Conservation (phyloP, 208 protist species). For the Leishmania lainsoni region DNA sequence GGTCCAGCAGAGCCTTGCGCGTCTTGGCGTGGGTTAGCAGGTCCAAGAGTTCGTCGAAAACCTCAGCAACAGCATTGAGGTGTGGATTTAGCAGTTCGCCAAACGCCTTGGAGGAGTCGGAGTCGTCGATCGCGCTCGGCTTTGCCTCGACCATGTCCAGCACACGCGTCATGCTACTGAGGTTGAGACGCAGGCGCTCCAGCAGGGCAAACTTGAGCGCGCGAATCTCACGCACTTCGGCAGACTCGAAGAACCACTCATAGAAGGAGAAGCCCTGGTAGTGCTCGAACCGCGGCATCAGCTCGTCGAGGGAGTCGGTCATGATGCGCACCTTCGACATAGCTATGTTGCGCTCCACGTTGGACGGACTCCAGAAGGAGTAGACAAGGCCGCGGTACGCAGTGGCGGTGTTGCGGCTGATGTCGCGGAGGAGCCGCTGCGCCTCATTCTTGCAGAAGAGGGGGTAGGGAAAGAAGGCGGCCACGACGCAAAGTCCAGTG, state of each 20-base stretch:
- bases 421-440: slow-evolving; percentile 47
- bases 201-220: slow-evolving; percentile 66
- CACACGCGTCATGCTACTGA: slow-evolving; percentile 80
- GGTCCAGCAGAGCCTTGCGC: slow-evolving; percentile 37
- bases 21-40: slow-evolving; percentile 55
- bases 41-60: slow-evolving; percentile 71
- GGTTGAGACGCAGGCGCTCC: slow-evolving; percentile 70
- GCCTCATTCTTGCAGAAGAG: slow-evolving; percentile 75
- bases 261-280: slow-evolving; percentile 76
- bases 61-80: slow-evolving; percentile 52
- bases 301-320: slow-evolving; percentile 64
- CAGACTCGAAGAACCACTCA: slow-evolving; percentile 83
- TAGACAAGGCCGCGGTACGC: slow-evolving; percentile 73
- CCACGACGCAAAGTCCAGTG: slow-evolving; percentile 66
- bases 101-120: slow-evolving; percentile 69
- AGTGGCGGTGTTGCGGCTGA: slow-evolving; percentile 66
- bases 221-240: slow-evolving; percentile 67
- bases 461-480: slow-evolving; percentile 79
- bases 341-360: slow-evolving; percentile 84
- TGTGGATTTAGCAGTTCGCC: slow-evolving; percentile 59
- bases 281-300: slow-evolving; percentile 62
- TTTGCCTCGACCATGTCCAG: slow-evolving; percentile 80
- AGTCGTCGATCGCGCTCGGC: slow-evolving; percentile 74
- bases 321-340: slow-evolving; percentile 83
- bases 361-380: slow-evolving; percentile 86